Evolutionary conservation across 306 rosid species (phyloP).

Genomic region (Herpetospermum pedunculosum): DNA sequence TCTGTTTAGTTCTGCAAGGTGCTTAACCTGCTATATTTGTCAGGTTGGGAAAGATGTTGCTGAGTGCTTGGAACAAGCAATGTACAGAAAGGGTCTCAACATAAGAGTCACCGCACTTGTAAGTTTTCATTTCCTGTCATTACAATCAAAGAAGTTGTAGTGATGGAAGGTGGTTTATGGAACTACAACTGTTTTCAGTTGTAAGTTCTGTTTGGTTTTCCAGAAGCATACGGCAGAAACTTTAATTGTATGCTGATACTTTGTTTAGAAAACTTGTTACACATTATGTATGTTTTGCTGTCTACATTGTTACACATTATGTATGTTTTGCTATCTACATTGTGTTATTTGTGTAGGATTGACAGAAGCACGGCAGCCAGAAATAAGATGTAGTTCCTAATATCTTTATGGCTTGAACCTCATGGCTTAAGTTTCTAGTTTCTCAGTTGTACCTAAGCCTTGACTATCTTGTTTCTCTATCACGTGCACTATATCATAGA

Average conservation of each 20-base stretch:
- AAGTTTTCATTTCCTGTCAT: conserved; percentile 16
- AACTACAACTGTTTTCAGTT: background rate
- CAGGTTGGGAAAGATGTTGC: conserved; percentile 81
- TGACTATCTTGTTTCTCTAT: background rate
- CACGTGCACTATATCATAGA: background rate
- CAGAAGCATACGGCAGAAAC: background rate
- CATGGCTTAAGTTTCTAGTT: background rate
- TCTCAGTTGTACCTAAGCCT: background rate
- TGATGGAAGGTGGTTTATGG: background rate
- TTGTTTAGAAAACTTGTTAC: background rate
- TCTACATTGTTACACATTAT: background rate
- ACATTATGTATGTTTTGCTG: background rate
- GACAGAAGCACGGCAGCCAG: background rate
- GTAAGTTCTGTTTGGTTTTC: background rate
- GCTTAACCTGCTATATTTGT: conserved; percentile 8
- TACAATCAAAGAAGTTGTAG: background rate
- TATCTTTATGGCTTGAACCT: background rate
- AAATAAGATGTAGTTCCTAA: background rate
- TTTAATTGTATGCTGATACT: background rate
- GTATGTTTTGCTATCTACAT: background rate
- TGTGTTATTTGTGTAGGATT: background rate
- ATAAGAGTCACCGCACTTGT: conserved; percentile 73
- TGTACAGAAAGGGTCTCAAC: conserved; percentile 61
- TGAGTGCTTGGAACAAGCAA: conserved; percentile 62
- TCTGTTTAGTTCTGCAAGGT: background rate